A percentile compares a stretch with the other conserved stretches of the same genome.
Evolutionary conservation across 2,329 filamentous ascomycete genomes (phyloP).

Genomic region (Colletotrichum shisoi): DNA sequence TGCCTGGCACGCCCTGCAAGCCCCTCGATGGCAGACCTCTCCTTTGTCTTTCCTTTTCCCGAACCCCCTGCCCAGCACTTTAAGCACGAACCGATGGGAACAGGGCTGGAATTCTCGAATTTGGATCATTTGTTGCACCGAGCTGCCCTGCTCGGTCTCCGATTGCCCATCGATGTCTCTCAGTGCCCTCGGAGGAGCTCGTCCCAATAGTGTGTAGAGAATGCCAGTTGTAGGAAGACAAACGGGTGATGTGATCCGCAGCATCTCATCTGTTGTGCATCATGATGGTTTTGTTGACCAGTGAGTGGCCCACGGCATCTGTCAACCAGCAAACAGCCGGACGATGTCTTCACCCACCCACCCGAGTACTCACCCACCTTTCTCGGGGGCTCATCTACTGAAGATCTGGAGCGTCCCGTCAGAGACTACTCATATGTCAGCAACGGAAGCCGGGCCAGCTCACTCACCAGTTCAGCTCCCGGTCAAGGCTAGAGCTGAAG

Average conservation of each 20-base stretch:
- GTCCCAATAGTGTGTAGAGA: not conserved
- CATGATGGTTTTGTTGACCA: constrained; percentile 32
- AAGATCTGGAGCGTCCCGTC: constrained; percentile 29
- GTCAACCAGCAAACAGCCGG: not conserved
- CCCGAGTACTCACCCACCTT: constrained; percentile 6
- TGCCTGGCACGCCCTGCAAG: constrained; percentile 11
- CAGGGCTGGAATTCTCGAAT: constrained; percentile 23
- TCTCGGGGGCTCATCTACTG: constrained; percentile 13
- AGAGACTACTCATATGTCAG: constrained; percentile 25
- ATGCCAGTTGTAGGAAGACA: constrained; percentile 14
- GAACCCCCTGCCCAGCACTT: constrained; percentile 2
- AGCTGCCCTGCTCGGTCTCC: constrained; percentile 14
- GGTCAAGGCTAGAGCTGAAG: constrained; percentile 20
- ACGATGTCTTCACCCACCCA: not conserved
- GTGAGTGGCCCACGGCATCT: constrained; percentile 5
- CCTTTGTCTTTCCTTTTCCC: constrained; percentile 7
- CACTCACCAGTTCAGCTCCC: constrained; percentile 2
- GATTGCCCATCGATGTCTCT: constrained; percentile 7
- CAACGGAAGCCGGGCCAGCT: constrained; percentile 8
- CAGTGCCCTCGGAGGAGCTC: constrained; percentile 2
- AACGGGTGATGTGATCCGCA: constrained; percentile 9
- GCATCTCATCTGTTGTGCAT: constrained; percentile 25
- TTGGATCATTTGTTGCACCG: constrained; percentile 14
- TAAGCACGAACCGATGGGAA: constrained; percentile 19
- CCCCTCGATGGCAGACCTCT: constrained; percentile 18